Evolutionary conservation across 306 rosid species (phyloP).

Genomic region (Lagenaria siceraria): DNA sequence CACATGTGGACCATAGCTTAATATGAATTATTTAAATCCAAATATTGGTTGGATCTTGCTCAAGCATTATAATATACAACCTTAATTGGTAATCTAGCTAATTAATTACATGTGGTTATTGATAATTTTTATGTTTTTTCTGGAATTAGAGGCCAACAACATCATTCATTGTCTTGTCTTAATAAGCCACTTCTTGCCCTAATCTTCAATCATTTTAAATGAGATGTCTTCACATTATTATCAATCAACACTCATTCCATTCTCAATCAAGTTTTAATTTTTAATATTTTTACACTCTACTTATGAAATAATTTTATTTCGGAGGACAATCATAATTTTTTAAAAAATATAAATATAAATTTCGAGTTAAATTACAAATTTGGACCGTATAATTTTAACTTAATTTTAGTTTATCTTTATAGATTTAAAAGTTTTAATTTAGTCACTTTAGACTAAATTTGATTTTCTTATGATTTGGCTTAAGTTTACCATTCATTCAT

Average conservation of each 20-base stretch:
- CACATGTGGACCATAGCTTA: conserved; percentile 3
- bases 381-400: neutral
- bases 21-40: neutral
- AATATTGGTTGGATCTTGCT: conserved; percentile 5
- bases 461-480: too few relatives aligned
- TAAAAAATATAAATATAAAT: neutral
- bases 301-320: neutral
- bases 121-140: neutral
- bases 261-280: neutral
- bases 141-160: neutral
- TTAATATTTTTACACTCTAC: neutral
- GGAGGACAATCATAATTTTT: neutral
- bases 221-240: neutral
- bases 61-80: conserved; percentile 3
- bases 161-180: neutral
- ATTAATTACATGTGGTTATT: neutral
- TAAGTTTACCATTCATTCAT: too few relatives aligned
- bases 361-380: neutral
- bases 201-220: neutral
- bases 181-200: neutral
- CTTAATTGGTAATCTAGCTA: neutral
- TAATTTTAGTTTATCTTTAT: neutral
- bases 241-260: neutral
- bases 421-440: neutral
- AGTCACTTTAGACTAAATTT: too few relatives aligned